These are phyloP conservation scores for Talaromyces sp. DNA, from an alignment of 2,329 filamentous ascomycete genomes.

Conservation along the genomic window DNA sequence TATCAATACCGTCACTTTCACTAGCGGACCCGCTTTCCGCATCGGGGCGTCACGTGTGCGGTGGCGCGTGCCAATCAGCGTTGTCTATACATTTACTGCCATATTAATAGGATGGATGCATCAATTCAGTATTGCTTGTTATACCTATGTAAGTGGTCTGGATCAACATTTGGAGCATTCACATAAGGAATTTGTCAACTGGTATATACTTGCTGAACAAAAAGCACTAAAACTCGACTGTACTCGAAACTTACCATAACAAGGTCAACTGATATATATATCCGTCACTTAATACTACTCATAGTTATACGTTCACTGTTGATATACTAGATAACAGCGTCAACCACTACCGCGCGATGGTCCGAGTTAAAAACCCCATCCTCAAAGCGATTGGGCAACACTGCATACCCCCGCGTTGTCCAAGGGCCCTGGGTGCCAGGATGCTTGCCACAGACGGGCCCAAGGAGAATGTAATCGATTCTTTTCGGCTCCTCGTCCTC, in stretches of 20 bases:
- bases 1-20: not conserved
- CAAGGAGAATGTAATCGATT: slow-evolving; percentile 52
- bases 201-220: no score
- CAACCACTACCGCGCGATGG: slow-evolving; percentile 53
- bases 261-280: not conserved
- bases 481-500: slow-evolving; percentile 32
- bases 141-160: no score
- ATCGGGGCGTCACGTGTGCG: not conserved
- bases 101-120: no score
- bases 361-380: slow-evolving; percentile 52
- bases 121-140: no score
- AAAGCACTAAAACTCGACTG: no score
- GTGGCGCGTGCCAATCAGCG: not conserved
- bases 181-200: no score
- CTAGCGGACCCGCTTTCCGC: not conserved
- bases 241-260: no score
- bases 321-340: slow-evolving; percentile 28
- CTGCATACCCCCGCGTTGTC: slow-evolving; percentile 45
- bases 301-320: no score
- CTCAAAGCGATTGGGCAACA: slow-evolving; percentile 52
- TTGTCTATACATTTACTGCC: not conserved
- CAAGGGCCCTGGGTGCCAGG: slow-evolving; percentile 25
- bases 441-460: slow-evolving; percentile 15
- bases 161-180: no score
- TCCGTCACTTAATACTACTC: not conserved